phyloP scores from a whole-genome alignment of 495 filamentous ascomycete genomes.

The Aspergillus steynii region DNA sequence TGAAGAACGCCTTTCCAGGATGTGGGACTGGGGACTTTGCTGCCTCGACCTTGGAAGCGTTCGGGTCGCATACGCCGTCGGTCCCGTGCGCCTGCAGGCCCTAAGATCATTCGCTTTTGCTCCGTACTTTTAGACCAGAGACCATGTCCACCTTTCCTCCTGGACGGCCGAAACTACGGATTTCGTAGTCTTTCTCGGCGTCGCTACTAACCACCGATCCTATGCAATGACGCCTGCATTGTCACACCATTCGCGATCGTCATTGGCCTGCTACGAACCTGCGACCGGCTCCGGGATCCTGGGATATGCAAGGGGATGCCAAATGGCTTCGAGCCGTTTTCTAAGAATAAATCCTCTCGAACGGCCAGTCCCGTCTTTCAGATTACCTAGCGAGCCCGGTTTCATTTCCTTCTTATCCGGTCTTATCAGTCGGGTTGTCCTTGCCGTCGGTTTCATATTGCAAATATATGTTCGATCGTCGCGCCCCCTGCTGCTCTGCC shows the following conservation, averaged over 20 bases:
- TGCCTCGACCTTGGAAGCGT: background rate
- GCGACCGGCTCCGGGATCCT: background rate
- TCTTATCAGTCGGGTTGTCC: no score
- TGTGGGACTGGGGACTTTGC: background rate
- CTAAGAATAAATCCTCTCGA: background rate
- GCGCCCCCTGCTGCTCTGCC: no score
- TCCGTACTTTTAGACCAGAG: no score
- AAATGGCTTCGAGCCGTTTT: background rate
- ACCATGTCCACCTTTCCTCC: background rate
- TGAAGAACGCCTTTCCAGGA: background rate
- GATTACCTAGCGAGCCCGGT: no score
- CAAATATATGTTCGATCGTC: no score
- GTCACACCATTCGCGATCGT: conserved; percentile 5
- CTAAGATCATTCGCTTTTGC: background rate
- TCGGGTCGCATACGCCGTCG: background rate
- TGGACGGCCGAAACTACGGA: background rate
- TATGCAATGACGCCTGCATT: conserved; percentile 2
- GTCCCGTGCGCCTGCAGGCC: conserved; percentile 1
- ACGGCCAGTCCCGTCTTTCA: no score
- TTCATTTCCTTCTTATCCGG: no score
- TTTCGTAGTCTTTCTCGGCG: no score
- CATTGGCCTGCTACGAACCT: background rate
- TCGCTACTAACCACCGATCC: background rate
- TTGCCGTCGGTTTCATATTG: no score
- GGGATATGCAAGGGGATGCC: conserved; percentile 3